These are phyloP conservation scores for Boletus sensibilis DNA, from an alignment of 768 basidiomycete species.

Conservation along the genomic window DNA sequence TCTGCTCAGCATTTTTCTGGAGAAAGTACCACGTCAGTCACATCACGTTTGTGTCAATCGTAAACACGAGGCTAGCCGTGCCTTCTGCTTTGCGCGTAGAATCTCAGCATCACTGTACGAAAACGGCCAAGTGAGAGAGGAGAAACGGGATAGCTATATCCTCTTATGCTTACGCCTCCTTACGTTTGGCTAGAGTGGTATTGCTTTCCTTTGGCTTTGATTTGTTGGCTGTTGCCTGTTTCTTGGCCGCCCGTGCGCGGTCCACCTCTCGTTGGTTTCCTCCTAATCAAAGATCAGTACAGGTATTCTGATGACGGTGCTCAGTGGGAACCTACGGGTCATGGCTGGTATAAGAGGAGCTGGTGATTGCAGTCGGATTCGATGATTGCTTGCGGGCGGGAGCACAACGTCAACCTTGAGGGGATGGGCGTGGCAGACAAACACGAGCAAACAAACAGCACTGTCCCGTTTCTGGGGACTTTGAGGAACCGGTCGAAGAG, in stretches of 20 bases:
- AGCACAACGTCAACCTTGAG: neutral
- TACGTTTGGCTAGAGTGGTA: slow-evolving; percentile 59
- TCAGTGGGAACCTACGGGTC: slow-evolving; percentile 49
- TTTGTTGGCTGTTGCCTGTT: slow-evolving; percentile 49
- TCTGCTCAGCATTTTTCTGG: slow-evolving; percentile 58
- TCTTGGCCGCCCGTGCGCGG: slow-evolving; percentile 74
- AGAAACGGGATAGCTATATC: slow-evolving; percentile 14
- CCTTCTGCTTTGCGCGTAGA: slow-evolving; percentile 78
- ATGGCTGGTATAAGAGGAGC: slow-evolving; percentile 29
- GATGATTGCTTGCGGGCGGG: slow-evolving; percentile 5
- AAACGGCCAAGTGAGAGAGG: slow-evolving; percentile 26
- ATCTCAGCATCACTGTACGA: slow-evolving; percentile 68
- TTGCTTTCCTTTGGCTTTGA: slow-evolving; percentile 71
- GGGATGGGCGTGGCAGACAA: slow-evolving; percentile 8
- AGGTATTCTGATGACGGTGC: neutral
- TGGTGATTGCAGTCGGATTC: slow-evolving; percentile 7
- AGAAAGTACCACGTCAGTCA: slow-evolving; percentile 8
- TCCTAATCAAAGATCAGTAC: slow-evolving; percentile 44
- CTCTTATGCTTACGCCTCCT: slow-evolving; percentile 62
- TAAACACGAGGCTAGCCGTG: slow-evolving; percentile 29
- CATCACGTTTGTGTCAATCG: neutral
- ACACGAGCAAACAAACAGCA: slow-evolving; percentile 26
- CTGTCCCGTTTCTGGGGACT: neutral
- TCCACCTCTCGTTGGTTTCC: slow-evolving; percentile 82
- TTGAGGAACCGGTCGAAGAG: slow-evolving; percentile 4